Evolutionary conservation across 2,329 filamentous ascomycete genomes (phyloP), one percentile per base, ranked within the genome.

Genomic region (Microdochium paspali): DNA sequence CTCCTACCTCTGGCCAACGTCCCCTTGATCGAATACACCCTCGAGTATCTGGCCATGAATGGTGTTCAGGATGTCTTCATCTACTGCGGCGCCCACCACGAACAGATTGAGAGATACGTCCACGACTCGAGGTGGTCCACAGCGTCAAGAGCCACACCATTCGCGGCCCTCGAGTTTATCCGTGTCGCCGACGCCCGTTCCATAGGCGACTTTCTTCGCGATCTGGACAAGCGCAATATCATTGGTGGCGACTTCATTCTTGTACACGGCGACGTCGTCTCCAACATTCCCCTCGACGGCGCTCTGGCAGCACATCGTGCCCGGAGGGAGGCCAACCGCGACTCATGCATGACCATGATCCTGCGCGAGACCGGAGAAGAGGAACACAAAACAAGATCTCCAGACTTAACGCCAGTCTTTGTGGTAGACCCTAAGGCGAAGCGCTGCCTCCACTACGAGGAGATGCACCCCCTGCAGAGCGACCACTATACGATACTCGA

Each of bases 311-410:
- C 81, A 46, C 93, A 98, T 64, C 82, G 87, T 51, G 84, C 84
- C 47, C 84, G 93, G 50, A 81, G 90, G 50, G 79, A 84, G 60
- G 82, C 83, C 47, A 89, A 94, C 69, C 91, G 93, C 59, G 91
- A 95, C 62, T 90, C 91, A 31, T 95, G 96, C 66, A 97, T 98
- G 93, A 98, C 93, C 3, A 86, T 96, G 76, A 80, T 98, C 12
- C 70, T 97, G 50, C 79, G 89, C 43, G 85, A 90, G 62, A 87
- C 84, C 9, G 88, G 87, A 43, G 69, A 76, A 6, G 66, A 66
- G 9, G 73, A 73, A 44, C 89, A 95, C 66, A 76, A 87, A 47
- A 90, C 88, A 24, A 91, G 91, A 65, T 76, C 81, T 1, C 81
- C 85, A 49, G 82, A 80, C 24, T 78, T 87, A 53, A 85, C 82